Conservation (phyloP, 108 stramenopile species). For the Thalassiosira profunda region DNA sequence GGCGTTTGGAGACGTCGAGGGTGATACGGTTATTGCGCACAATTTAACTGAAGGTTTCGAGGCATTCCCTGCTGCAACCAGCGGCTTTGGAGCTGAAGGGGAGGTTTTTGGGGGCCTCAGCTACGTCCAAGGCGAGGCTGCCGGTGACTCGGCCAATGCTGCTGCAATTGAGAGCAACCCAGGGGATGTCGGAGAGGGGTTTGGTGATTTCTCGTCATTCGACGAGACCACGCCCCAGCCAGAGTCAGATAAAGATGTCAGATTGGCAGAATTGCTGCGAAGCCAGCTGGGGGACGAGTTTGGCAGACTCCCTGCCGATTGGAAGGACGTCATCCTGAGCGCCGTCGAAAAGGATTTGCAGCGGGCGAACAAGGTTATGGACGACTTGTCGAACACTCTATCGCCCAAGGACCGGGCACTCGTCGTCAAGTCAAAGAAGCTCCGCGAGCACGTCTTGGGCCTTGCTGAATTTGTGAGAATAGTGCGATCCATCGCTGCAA, state of each 20-base stretch:
- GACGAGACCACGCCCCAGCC: conserved; percentile 11
- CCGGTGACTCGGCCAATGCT: too few species aligned
- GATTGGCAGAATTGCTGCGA: conserved; percentile 6
- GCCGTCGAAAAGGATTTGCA: conserved; percentile 31
- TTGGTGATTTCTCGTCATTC: conserved; percentile 49
- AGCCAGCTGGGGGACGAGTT: conserved; percentile 16
- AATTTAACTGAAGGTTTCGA: too few species aligned
- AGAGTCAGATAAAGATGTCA: neutral
- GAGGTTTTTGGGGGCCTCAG: too few species aligned
- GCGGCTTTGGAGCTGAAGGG: too few species aligned
- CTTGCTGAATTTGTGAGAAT: conserved; percentile 71
- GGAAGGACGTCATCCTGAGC: conserved; percentile 30
- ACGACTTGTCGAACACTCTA: conserved; percentile 9
- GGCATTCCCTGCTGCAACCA: too few species aligned
- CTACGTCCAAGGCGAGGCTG: too few species aligned
- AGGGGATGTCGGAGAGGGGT: conserved; percentile 1
- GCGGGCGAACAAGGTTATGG: conserved; percentile 25
- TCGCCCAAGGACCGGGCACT: conserved; percentile 17
- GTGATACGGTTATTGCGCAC: too few species aligned
- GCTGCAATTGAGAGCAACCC: neutral
- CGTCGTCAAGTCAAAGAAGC: conserved; percentile 34
- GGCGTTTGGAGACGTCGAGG: too few species aligned
- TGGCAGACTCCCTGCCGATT: conserved; percentile 7
- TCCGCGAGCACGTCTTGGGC: conserved; percentile 39
- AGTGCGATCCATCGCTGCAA: conserved; percentile 62